These are phyloP conservation scores for Cenchrus fungigraminus DNA, from an alignment of 176 grass and related monocot species.

Conservation along the genomic window DNA sequence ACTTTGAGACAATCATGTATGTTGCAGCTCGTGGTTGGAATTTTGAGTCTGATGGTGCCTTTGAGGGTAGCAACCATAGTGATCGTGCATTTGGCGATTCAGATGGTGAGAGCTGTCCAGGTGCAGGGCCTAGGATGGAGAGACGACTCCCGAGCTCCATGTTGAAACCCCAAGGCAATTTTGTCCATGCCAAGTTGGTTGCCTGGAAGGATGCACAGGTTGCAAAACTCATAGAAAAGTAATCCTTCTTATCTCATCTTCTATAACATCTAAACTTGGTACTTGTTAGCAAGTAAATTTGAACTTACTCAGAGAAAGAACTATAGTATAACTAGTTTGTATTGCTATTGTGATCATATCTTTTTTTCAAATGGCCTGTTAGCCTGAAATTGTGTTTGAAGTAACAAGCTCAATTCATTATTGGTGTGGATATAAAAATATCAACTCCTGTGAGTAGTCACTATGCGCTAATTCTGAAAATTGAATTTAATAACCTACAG, in stretches of 20 bases:
- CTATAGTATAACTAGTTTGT: not conserved
- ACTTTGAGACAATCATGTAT: conserved; percentile 23
- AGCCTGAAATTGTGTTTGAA: conserved; percentile 19
- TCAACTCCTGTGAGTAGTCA: not conserved
- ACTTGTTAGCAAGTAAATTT: conserved; percentile 22
- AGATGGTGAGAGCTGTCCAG: conserved; percentile 36
- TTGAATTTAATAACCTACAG: not conserved
- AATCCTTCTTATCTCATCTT: conserved; percentile 28
- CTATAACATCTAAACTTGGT: not conserved
- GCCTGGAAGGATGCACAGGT: conserved; percentile 70
- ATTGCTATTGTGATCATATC: conserved; percentile 14
- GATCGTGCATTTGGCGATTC: conserved; percentile 40
- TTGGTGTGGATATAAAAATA: not conserved
- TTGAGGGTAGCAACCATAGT: conserved; percentile 44
- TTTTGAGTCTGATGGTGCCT: conserved; percentile 44
- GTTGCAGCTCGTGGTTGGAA: conserved; percentile 52
- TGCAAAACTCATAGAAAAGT: conserved; percentile 75
- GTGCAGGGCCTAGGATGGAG: conserved; percentile 33
- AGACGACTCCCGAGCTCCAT: conserved; percentile 28
- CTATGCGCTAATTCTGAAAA: conserved; percentile 20
- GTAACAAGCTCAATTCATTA: not conserved
- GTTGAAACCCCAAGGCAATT: conserved; percentile 35
- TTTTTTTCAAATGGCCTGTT: conserved; percentile 21
- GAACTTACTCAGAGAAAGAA: conserved; percentile 28
- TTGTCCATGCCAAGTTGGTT: conserved; percentile 60